Evolutionary conservation across 1,284 basidiomycete genomes (phyloP).

Genomic region (Tilletiaria anomala): DNA sequence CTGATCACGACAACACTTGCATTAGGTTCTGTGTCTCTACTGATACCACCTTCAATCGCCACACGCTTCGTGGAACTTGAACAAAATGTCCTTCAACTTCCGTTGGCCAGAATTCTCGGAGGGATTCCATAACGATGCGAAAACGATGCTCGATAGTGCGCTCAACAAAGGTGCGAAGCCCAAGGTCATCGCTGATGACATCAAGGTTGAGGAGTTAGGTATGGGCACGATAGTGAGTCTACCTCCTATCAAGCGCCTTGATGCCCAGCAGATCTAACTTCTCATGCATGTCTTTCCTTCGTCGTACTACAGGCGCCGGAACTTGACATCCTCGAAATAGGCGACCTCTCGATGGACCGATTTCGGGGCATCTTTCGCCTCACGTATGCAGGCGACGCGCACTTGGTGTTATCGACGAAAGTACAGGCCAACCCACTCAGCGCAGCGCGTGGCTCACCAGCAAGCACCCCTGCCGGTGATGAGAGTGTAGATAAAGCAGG

Average conservation of each 20-base stretch:
- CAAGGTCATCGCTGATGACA: slow-evolving; percentile 89
- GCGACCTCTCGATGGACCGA: slow-evolving; percentile 84
- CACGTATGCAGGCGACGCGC: slow-evolving; percentile 88
- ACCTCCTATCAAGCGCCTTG: not conserved
- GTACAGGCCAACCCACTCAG: slow-evolving; percentile 93
- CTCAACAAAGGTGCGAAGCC: slow-evolving; percentile 52
- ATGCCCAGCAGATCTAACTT: not conserved
- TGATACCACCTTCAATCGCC: no score
- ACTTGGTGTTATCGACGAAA: slow-evolving; percentile 87
- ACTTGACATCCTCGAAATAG: slow-evolving; percentile 91
- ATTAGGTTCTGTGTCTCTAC: no score
- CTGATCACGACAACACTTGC: no score
- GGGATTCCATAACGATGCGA: slow-evolving; percentile 43
- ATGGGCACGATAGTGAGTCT: slow-evolving; percentile 89
- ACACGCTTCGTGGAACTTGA: no score
- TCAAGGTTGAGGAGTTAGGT: slow-evolving; percentile 89
- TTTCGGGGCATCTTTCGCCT: slow-evolving; percentile 94
- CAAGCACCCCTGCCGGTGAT: slow-evolving; percentile 59
- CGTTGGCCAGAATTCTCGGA: slow-evolving; percentile 81
- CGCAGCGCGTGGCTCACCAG: slow-evolving; percentile 55
- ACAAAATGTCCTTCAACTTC: slow-evolving; percentile 90
- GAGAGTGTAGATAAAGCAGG: slow-evolving; percentile 41
- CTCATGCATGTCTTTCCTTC: not conserved
- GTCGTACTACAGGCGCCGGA: slow-evolving; percentile 64
- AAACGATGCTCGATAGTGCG: slow-evolving; percentile 40